These are phyloP conservation scores for Zymoseptoria ardabiliae DNA, from an alignment of 2,329 filamentous ascomycete genomes.

Conservation along the genomic window DNA sequence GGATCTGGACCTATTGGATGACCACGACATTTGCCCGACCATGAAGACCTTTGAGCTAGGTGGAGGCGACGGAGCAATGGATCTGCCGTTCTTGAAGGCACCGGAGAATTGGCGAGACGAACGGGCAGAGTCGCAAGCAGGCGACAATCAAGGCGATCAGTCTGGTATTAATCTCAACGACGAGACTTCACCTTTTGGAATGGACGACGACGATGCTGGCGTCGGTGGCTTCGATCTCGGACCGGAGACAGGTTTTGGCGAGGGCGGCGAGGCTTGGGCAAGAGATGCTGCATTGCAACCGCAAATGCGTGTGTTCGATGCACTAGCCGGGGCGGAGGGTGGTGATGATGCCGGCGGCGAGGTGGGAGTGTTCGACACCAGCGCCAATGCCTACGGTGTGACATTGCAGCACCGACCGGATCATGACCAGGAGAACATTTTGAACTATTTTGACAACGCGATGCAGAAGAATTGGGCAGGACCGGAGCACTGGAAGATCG, in stretches of 20 bases:
- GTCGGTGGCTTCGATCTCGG: conserved; percentile 56
- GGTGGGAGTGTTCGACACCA: conserved; percentile 51
- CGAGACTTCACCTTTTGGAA: conserved; percentile 38
- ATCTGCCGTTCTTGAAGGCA: conserved; percentile 87
- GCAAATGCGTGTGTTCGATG: conserved; percentile 72
- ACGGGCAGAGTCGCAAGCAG: conserved; percentile 44
- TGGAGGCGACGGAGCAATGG: conserved; percentile 72
- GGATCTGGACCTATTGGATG: conserved; percentile 66
- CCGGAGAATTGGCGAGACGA: conserved; percentile 73
- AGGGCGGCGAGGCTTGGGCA: conserved; percentile 94
- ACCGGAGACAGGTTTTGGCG: conserved; percentile 76
- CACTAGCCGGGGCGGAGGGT: conserved; percentile 48
- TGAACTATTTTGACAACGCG: conserved; percentile 97
- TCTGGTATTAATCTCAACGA: conserved; percentile 37
- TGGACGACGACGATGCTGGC: conserved; percentile 65
- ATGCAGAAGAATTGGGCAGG: conserved; percentile 96
- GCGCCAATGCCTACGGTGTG: conserved; percentile 64
- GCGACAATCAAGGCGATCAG: conserved; percentile 49
- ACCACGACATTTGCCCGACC: conserved; percentile 88
- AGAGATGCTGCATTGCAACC: conserved; percentile 79
- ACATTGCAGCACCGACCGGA: conserved; percentile 59
- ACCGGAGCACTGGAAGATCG: conserved; percentile 97
- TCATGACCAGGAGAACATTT: conserved; percentile 82
- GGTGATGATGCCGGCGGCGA: conserved; percentile 38
- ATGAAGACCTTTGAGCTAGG: conserved; percentile 90